Base-by-base conservation (phyloP, 345 rosid genomes). In the Acer saccharum region DNA sequence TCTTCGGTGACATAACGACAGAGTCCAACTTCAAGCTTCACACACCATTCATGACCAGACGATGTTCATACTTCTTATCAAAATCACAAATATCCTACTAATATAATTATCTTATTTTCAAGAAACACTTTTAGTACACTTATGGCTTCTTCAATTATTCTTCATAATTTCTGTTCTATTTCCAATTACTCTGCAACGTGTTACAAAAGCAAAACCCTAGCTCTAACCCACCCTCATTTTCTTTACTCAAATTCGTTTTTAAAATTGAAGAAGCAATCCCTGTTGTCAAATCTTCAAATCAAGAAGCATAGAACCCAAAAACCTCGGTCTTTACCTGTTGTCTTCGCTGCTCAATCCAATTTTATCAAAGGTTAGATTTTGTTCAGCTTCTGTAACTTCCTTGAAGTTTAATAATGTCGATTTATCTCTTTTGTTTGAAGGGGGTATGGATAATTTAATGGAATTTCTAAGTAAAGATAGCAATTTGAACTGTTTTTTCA, bases 361-460 rank as follows among this genome's bases (percentile, higher is more conserved):
- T 80, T 91, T 79, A 73, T 91, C 7, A 88, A 81, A 87, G 90
- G 95, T 89, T 68, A 76, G 39, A 35, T 35, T 48, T 65, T 27
- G 18, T 13, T 13, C 2, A 52, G 29, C 6, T 41, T 58, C 11
- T 35, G 6, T 72, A 10, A 11, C 50, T 43, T 8, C 46, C 46
- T 72, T 60, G 44, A 27, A 29, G 16, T 27, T 54, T 71, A 8
- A 60, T 73, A 29, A 29, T 48, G 11, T 61, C 20, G 11, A 1
- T 46, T 6, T 5, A 25, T 74, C 17, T 62, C 3, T 64, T 16
- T 74, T 25, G n/a, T 7, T 46, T 25, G 35, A 14, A 25, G 29
- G 21, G 48, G 27, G 61, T 48, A 48, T 63, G 41, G 25, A 74
- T 74, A 64, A 25, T 8, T 27, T 17, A n/a, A 2, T 17, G 18